A percentile compares a stretch with the other conserved stretches of the same genome.
phyloP scores from a whole-genome alignment of 192 early-diverging fungal genomes.

The Gryganskiella cystojenkinii region DNA sequence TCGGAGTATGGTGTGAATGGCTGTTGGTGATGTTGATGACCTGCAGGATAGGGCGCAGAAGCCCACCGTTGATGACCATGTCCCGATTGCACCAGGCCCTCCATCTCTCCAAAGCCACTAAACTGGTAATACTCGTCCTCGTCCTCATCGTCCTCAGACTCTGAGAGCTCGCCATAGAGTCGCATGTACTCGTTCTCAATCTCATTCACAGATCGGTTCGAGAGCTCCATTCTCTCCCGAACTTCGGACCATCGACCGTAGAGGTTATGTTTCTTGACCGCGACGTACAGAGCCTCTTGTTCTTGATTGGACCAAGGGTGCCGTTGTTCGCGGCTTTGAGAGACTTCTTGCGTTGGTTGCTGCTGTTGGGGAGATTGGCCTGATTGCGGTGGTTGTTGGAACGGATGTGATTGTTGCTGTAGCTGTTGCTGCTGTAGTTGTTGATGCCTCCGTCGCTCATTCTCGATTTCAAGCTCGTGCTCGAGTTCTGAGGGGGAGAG shows the following conservation, averaged over 20 bases:
- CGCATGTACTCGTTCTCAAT: conserved; percentile 50
- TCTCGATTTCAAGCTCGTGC: background rate
- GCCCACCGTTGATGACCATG: conserved; percentile 4
- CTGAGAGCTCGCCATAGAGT: conserved; percentile 37
- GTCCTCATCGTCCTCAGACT: conserved; percentile 24
- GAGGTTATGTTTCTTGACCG: conserved; percentile 32
- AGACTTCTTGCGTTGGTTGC: background rate
- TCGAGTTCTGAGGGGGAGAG: background rate
- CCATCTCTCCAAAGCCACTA: too few relatives aligned
- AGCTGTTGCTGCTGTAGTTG: conserved; percentile 3
- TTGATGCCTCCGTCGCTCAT: background rate
- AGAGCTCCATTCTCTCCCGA: conserved; percentile 20
- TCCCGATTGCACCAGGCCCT: too few relatives aligned
- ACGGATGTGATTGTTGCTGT: background rate
- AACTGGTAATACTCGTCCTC: conserved; percentile 8
- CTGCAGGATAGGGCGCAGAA: background rate
- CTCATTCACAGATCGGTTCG: conserved; percentile 15
- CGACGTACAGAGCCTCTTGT: conserved; percentile 44
- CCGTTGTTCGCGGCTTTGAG: conserved; percentile 6
- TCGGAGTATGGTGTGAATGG: background rate
- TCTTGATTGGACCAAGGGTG: conserved; percentile 32
- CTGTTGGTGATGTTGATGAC: background rate
- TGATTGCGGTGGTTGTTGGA: too few relatives aligned
- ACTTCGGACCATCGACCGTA: conserved; percentile 40
- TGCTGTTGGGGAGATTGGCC: background rate